phyloP scores from a whole-genome alignment of 2,329 filamentous ascomycete genomes.

The Penicillium sp. region DNA sequence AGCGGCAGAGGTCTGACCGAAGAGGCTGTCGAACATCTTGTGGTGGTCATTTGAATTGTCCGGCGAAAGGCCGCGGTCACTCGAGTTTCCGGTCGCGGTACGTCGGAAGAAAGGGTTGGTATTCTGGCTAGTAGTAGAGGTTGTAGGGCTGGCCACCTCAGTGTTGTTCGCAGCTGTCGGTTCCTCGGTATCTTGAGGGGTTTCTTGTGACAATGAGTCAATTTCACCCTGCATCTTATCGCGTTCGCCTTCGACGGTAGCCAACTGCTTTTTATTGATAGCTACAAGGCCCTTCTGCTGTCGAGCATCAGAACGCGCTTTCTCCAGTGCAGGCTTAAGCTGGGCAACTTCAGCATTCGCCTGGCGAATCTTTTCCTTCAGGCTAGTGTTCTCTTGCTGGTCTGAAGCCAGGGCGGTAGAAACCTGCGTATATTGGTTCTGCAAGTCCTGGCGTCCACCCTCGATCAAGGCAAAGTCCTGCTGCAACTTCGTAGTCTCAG shows the following conservation, averaged over 20 bases:
- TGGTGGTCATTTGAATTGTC: slow-evolving; percentile 54
- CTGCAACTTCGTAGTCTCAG: slow-evolving; percentile 82
- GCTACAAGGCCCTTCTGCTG: slow-evolving; percentile 96
- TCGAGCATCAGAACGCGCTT: slow-evolving; percentile 85
- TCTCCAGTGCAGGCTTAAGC: slow-evolving; percentile 89
- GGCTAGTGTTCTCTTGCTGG: slow-evolving; percentile 80
- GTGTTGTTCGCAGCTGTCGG: slow-evolving; percentile 35
- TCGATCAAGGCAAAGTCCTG: slow-evolving; percentile 83
- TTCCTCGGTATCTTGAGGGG: slow-evolving; percentile 61
- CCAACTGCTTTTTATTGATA: slow-evolving; percentile 97
- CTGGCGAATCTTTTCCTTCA: slow-evolving; percentile 86
- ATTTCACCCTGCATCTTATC: slow-evolving; percentile 85
- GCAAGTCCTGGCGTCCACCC: slow-evolving; percentile 77
- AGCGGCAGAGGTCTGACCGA: slow-evolving; percentile 69
- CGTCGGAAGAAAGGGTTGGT: slow-evolving; percentile 95
- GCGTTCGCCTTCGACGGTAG: slow-evolving; percentile 83
- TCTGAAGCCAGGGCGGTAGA: slow-evolving; percentile 77
- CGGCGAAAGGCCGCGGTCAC: slow-evolving; percentile 57
- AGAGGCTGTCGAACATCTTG: slow-evolving; percentile 82
- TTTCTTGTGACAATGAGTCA: slow-evolving; percentile 66
- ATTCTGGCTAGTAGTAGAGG: slow-evolving; percentile 65
- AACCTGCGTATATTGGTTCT: slow-evolving; percentile 79
- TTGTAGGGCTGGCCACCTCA: slow-evolving; percentile 69
- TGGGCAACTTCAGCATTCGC: slow-evolving; percentile 82
- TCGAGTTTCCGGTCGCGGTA: slow-evolving; percentile 49